Evolutionary conservation across 495 filamentous ascomycete genomes (phyloP).

Genomic region (Neurospora sp.): DNA sequence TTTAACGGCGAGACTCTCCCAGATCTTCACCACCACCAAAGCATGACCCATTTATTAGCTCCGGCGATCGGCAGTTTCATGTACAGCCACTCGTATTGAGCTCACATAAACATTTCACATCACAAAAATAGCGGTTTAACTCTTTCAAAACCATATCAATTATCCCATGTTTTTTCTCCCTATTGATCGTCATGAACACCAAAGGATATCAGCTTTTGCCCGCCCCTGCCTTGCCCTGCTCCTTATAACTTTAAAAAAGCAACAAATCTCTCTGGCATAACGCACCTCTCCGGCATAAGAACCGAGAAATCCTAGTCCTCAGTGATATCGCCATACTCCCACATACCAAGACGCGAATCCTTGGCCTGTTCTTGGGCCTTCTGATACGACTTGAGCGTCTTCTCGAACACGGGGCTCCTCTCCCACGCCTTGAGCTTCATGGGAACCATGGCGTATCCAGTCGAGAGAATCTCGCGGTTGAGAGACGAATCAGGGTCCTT

Average conservation of each 20-base stretch:
- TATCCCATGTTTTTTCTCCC: background rate
- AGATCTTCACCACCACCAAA: background rate
- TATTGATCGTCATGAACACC: background rate
- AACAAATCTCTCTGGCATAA: background rate
- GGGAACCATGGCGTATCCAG: constrained; percentile 83
- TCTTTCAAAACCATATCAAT: background rate
- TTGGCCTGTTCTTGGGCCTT: constrained; percentile 67
- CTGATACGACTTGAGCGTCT: constrained; percentile 57
- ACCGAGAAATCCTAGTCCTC: constrained; percentile 50
- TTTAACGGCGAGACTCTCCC: background rate
- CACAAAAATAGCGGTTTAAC: background rate
- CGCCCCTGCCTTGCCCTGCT: background rate
- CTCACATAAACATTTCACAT: background rate
- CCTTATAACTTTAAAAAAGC: background rate
- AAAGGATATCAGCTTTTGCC: background rate
- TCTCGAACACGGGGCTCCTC: constrained; percentile 50
- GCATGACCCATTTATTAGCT: background rate
- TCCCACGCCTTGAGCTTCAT: constrained; percentile 87
- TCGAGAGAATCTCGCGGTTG: constrained; percentile 72
- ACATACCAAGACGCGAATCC: constrained; percentile 70
- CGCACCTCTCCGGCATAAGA: background rate
- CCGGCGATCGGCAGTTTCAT: background rate
- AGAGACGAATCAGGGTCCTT: constrained; percentile 51
- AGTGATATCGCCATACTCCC: constrained; percentile 95
- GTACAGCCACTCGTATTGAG: background rate